Evolutionary conservation across 1,284 basidiomycete genomes (phyloP).

Genomic region (Cutaneotrichosporon daszewskae): DNA sequence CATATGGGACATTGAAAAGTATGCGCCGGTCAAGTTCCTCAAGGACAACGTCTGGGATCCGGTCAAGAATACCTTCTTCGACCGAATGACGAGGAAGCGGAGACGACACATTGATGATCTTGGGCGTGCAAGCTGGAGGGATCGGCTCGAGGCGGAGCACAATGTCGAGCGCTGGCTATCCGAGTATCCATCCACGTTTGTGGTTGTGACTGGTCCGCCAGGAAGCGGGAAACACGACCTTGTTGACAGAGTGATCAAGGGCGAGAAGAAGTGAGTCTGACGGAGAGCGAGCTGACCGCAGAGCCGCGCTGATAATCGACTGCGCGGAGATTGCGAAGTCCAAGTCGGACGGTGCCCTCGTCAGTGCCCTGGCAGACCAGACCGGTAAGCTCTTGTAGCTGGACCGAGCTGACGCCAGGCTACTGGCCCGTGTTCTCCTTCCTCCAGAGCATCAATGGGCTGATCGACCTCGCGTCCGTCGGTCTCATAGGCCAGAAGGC

Average conservation of each 20-base stretch:
- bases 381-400: constrained; percentile 55
- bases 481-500: constrained; percentile 95
- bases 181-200: constrained; percentile 50
- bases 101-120: constrained; percentile 11
- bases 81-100: no score
- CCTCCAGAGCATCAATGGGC: constrained; percentile 72
- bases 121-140: constrained; percentile 60
- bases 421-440: constrained; percentile 90
- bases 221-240: constrained; percentile 83
- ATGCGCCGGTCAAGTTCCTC: constrained; percentile 35
- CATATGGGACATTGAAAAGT: constrained; percentile 63
- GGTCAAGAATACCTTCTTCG: not conserved
- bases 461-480: constrained; percentile 88
- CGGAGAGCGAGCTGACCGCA: constrained; percentile 35
- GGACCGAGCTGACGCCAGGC: constrained; percentile 22
- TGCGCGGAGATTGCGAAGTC: constrained; percentile 69
- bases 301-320: constrained; percentile 71
- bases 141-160: constrained; percentile 68
- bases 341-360: constrained; percentile 64
- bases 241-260: constrained; percentile 58
- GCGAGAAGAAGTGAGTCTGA: constrained; percentile 57
- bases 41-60: constrained; percentile 7
- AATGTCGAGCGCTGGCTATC: constrained; percentile 52
- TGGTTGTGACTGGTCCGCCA: constrained; percentile 79
- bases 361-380: constrained; percentile 66